A percentile compares a stretch with the other conserved stretches of the same genome.
Evolutionary conservation across 2,329 filamentous ascomycete species (phyloP).

Genomic region (Rhytidhysteron rufulum): DNA sequence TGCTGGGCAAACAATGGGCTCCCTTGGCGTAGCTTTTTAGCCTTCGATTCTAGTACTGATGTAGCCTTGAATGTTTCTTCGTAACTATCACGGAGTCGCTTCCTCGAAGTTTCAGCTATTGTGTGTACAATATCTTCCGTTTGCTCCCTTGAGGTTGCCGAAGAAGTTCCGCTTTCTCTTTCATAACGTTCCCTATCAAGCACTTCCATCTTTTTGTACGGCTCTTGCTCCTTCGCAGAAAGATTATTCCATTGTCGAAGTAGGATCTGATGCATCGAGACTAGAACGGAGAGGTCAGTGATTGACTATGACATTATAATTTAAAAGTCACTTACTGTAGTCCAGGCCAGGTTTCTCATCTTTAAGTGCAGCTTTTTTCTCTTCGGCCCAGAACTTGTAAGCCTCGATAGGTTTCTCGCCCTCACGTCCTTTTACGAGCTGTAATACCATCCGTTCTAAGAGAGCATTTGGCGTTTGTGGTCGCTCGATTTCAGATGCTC

Average conservation of each 20-base stretch:
- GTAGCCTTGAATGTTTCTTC: background rate
- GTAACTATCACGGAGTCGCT: background rate
- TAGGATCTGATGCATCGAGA: conserved; percentile 12
- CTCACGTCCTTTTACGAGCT: conserved; percentile 8
- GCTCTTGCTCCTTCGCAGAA: conserved; percentile 15
- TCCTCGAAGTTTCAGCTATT: conserved; percentile 8
- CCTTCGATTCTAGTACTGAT: background rate
- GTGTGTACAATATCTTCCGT: conserved; percentile 17
- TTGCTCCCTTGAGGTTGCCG: background rate
- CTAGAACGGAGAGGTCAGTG: conserved; percentile 6
- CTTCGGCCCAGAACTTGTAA: conserved; percentile 15
- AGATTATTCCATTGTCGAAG: conserved; percentile 15
- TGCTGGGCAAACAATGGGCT: background rate
- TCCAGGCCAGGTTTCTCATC: conserved; percentile 11
- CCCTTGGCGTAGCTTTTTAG: conserved; percentile 1
- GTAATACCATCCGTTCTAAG: conserved; percentile 5
- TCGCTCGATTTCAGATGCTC: background rate
- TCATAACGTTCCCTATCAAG: conserved; percentile 5
- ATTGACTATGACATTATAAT: background rate
- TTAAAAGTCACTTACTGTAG: conserved; percentile 11
- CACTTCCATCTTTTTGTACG: conserved; percentile 13
- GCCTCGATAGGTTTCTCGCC: conserved; percentile 9
- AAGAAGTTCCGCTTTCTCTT: conserved; percentile 3
- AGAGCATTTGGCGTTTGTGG: conserved; percentile 2
- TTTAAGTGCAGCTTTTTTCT: conserved; percentile 11